Evolutionary conservation across 2,329 filamentous ascomycete species (phyloP), one percentile per base, ranked within the genome.

Genomic region (Ascochyta fabae): DNA sequence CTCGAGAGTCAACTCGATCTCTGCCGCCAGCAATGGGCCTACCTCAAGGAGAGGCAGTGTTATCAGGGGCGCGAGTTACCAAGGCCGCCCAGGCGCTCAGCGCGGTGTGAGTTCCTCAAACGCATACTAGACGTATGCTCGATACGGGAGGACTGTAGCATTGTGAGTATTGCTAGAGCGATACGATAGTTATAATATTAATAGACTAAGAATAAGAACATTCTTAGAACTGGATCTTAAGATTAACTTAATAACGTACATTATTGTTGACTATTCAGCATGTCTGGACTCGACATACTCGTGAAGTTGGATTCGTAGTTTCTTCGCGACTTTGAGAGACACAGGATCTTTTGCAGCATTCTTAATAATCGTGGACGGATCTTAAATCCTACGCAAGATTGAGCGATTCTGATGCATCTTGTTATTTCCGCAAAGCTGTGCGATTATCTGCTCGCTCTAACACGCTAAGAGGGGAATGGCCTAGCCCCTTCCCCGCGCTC

Each of bases 41-140:
- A 41, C 62, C 69, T 67, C 64, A 2, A 61, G 72, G 46, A 60
- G 71, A 27, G 71, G 70, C 2, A 73, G 70, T 44, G 66, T 73
- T 13, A 54, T 71, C n/a, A 55, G 70, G 7, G 70, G 69, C 8
- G 40, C 57, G 15, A 57, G 64, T 23, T 62, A 44, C 6, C 55
- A 56, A 29, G 60, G 58, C 19, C 48, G 61, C 26, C 49, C 56
- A 4, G 61, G 53, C 3, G 56, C 53, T 12, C 45, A 42, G 24
- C 34, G 54, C 9, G 47, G 53, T 9, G n/a, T 34, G 23, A 48
- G 43, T 15, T 41, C 44, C n/a, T 23, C 45, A 6, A 48, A 42
- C 6, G 53, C 43, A 13, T 34, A 31, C n/a, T 19, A 43, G 19
- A 9, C 12, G 6, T 31, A 12, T 31, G 29, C 29, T 29, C 27